These are phyloP conservation scores for Botryotinia convoluta DNA, from an alignment of 2,329 filamentous ascomycete genomes.

Conservation along the genomic window DNA sequence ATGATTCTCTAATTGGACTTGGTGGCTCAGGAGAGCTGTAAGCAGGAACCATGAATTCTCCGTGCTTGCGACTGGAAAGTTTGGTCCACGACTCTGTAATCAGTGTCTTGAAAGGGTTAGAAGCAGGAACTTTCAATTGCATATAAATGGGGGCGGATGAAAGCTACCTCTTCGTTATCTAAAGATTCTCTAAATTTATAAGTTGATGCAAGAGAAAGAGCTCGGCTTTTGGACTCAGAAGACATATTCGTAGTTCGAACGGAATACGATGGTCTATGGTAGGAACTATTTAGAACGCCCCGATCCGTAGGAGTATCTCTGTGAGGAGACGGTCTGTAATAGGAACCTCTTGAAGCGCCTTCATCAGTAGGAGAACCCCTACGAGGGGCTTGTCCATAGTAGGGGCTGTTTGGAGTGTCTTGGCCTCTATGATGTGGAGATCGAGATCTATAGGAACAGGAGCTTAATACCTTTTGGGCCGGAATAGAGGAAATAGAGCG, in stretches of 20 bases:
- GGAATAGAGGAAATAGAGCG: not conserved
- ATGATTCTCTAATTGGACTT: not conserved
- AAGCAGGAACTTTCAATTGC: not conserved
- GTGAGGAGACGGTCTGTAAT: not conserved
- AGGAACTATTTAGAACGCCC: not conserved
- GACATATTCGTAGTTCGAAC: not conserved
- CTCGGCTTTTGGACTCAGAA: not conserved
- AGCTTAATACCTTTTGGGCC: not conserved
- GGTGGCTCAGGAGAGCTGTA: not conserved
- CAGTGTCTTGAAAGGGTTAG: constrained; percentile 2
- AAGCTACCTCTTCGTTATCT: constrained; percentile 1
- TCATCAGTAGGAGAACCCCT: not conserved
- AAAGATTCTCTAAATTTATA: not conserved
- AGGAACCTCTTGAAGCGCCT: not conserved
- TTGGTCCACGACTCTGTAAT: not conserved
- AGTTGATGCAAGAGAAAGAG: not conserved
- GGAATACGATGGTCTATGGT: not conserved
- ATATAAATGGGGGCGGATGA: not conserved
- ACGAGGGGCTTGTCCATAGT: not conserved
- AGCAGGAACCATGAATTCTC: not conserved
- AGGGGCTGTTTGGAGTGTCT: not conserved
- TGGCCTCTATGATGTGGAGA: not conserved
- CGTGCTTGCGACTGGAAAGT: constrained; percentile 1
- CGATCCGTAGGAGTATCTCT: not conserved
- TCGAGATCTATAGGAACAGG: not conserved